Conservation (phyloP, 805 yeast genomes). For the Saccharomycopsis sp. region DNA sequence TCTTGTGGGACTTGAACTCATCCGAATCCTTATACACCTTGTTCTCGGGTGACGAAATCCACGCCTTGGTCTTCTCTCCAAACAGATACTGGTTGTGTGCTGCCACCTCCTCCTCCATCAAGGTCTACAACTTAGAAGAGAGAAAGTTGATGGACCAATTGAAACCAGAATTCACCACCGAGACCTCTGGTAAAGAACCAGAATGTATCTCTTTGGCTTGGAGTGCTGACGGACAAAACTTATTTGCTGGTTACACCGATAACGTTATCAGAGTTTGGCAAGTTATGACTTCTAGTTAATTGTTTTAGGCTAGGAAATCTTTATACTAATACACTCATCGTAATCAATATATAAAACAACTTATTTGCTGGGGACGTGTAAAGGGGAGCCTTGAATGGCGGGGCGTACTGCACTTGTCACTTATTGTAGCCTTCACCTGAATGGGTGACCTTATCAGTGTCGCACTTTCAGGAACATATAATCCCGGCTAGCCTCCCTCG, state of each 20-base stretch:
- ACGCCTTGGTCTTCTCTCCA: conserved; percentile 99
- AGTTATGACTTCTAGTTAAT: conserved; percentile 79
- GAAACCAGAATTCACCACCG: conserved; percentile 93
- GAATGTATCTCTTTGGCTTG: conserved; percentile 97
- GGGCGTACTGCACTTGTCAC: too few relatives aligned
- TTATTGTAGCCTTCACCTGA: too few relatives aligned
- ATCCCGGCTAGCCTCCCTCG: too few relatives aligned
- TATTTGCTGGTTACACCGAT: conserved; percentile 99
- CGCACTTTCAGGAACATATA: too few relatives aligned
- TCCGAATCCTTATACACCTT: conserved; percentile 87
- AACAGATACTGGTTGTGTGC: conserved; percentile 99
- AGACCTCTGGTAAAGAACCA: conserved; percentile 90
- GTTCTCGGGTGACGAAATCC: conserved; percentile 92
- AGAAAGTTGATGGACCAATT: conserved; percentile 92
- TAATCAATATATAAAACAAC: background rate
- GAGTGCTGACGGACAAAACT: conserved; percentile 99
- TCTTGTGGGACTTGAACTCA: conserved; percentile 94
- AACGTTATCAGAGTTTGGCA: conserved; percentile 99
- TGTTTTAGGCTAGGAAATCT: conserved; percentile 4
- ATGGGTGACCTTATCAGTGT: too few relatives aligned
- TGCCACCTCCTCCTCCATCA: conserved; percentile 96
- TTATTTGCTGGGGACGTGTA: too few relatives aligned
- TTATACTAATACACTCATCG: background rate
- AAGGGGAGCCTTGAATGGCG: too few relatives aligned
- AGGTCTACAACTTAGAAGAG: conserved; percentile 96